Percentiles rank a stretch among this genome's conserved stretches.
Conservation (phyloP, 495 filamentous ascomycete genomes). For the Aspergillus nanangensis region DNA sequence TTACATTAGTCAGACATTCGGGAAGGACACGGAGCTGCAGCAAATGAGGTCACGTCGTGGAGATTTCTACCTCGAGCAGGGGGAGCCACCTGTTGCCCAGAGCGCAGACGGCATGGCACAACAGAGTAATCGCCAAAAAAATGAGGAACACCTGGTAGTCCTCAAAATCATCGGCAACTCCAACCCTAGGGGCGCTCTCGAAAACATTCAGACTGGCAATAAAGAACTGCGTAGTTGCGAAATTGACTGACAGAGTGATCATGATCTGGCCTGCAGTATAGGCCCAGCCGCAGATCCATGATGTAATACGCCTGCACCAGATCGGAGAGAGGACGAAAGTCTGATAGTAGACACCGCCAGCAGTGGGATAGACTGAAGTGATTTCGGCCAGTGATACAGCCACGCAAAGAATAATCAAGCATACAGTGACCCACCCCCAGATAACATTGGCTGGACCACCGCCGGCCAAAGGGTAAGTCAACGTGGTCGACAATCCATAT, state of each 20-base stretch:
- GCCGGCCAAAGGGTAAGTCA: slow-evolving; percentile 54
- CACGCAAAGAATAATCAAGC: slow-evolving; percentile 57
- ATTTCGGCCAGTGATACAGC: slow-evolving; percentile 63
- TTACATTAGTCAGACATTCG: too few relatives aligned
- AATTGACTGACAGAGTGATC: slow-evolving; percentile 32
- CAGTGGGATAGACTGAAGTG: slow-evolving; percentile 58
- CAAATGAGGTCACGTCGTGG: too few relatives aligned
- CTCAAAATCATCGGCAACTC: slow-evolving; percentile 17
- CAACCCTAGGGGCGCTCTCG: slow-evolving; percentile 35
- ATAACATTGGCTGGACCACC: slow-evolving; percentile 57
- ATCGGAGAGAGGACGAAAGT: slow-evolving; percentile 46
- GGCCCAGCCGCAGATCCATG: slow-evolving; percentile 65
- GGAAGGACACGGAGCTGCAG: too few relatives aligned
- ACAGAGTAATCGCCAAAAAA: slow-evolving; percentile 53
- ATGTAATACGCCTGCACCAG: slow-evolving; percentile 50
- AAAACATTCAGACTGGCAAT: slow-evolving; percentile 24
- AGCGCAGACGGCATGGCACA: slow-evolving; percentile 24
- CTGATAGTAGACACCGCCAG: slow-evolving; percentile 62
- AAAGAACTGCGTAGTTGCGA: slow-evolving; percentile 18
- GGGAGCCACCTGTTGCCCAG: slow-evolving; percentile 20
- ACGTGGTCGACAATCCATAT: slow-evolving; percentile 58
- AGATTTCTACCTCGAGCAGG: slow-evolving; percentile 41
- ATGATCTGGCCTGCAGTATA: slow-evolving; percentile 63
- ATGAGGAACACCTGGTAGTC: slow-evolving; percentile 47
- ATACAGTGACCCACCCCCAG: slow-evolving; percentile 58